These are phyloP conservation scores for Globisporangium abappressorium DNA, from an alignment of 352 stramenopile genomes.

Conservation along the genomic window DNA sequence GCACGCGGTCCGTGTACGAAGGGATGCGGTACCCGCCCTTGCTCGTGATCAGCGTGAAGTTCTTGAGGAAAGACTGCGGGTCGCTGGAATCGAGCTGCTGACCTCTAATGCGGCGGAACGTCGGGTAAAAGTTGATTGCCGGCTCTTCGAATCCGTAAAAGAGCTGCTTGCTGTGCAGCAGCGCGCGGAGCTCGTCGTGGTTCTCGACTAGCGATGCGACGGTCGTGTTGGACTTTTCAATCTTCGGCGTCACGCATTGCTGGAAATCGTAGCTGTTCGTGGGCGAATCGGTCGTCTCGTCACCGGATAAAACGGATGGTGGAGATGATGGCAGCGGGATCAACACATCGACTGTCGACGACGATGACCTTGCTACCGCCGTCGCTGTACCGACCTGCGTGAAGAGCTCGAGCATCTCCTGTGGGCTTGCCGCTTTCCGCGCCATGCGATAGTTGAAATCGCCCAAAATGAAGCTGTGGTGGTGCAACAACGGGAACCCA, in stretches of 20 bases:
- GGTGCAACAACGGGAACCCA: slow-evolving; percentile 73
- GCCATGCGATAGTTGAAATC: slow-evolving; percentile 90
- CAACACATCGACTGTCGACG: slow-evolving; percentile 9
- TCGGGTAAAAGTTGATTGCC: slow-evolving; percentile 70
- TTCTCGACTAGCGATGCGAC: slow-evolving; percentile 47
- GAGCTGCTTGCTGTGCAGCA: slow-evolving; percentile 63
- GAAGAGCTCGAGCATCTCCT: slow-evolving; percentile 51
- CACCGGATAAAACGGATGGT: slow-evolving; percentile 11
- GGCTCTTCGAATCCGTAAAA: slow-evolving; percentile 80
- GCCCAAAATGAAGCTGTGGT: slow-evolving; percentile 88
- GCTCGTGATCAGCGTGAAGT: slow-evolving; percentile 63
- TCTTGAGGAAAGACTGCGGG: slow-evolving; percentile 32
- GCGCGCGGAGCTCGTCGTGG: slow-evolving; percentile 69
- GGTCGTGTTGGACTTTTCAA: slow-evolving; percentile 18
- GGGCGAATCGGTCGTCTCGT: slow-evolving; percentile 22
- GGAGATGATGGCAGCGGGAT: slow-evolving; percentile 11
- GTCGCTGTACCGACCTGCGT: slow-evolving; percentile 8
- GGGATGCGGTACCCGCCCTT: slow-evolving; percentile 73
- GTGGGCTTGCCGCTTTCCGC: slow-evolving; percentile 36
- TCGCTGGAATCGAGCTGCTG: slow-evolving; percentile 36
- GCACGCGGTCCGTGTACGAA: slow-evolving; percentile 88
- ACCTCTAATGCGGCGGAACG: slow-evolving; percentile 70
- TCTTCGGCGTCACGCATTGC: slow-evolving; percentile 46
- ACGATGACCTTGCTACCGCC: not conserved
- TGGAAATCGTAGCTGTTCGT: slow-evolving; percentile 34